These are phyloP conservation scores for Berkeleyomyces basicola DNA, from an alignment of 2,329 filamentous ascomycete genomes.

Conservation along the genomic window DNA sequence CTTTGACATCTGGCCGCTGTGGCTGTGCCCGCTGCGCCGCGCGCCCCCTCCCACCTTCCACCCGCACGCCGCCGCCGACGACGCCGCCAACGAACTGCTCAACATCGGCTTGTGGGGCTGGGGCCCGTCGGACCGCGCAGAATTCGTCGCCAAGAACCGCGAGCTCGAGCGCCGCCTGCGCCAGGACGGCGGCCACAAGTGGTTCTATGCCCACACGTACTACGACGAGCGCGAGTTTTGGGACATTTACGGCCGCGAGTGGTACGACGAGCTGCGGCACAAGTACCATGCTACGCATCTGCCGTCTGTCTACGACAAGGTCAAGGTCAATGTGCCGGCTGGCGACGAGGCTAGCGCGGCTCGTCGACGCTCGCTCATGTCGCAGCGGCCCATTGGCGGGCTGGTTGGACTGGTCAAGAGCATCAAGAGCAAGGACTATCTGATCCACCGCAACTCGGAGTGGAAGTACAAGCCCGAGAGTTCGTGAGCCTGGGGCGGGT, in stretches of 20 bases:
- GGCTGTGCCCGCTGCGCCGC: slow-evolving; percentile 39
- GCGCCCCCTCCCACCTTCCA: slow-evolving; percentile 36
- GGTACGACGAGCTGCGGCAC: slow-evolving; percentile 44
- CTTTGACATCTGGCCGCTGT: slow-evolving; percentile 42
- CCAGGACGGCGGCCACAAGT: slow-evolving; percentile 62
- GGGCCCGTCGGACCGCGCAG: slow-evolving; percentile 37
- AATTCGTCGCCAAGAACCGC: slow-evolving; percentile 55
- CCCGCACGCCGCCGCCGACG: slow-evolving; percentile 23
- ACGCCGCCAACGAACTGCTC: slow-evolving; percentile 28
- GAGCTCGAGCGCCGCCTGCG: slow-evolving; percentile 52
- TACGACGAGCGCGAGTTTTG: slow-evolving; percentile 60
- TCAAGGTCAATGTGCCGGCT: slow-evolving; percentile 35
- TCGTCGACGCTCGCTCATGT: slow-evolving; percentile 29
- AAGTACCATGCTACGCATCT: slow-evolving; percentile 47
- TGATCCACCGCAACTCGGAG: slow-evolving; percentile 33
- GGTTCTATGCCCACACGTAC: slow-evolving; percentile 76
- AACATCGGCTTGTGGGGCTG: slow-evolving; percentile 68
- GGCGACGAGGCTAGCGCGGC: slow-evolving; percentile 24
- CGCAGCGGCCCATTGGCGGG: slow-evolving; percentile 38
- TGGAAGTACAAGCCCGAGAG: slow-evolving; percentile 33
- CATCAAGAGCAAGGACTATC: slow-evolving; percentile 40
- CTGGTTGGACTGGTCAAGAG: slow-evolving; percentile 43
- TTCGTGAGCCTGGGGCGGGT: background rate
- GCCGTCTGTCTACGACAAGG: slow-evolving; percentile 56
- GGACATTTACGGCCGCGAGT: slow-evolving; percentile 38